Percentiles rank a stretch among this genome's conserved stretches.
These are phyloP conservation scores for Niveomyces coronatus DNA, from an alignment of 2,329 filamentous ascomycete species.

Conservation along the genomic window DNA sequence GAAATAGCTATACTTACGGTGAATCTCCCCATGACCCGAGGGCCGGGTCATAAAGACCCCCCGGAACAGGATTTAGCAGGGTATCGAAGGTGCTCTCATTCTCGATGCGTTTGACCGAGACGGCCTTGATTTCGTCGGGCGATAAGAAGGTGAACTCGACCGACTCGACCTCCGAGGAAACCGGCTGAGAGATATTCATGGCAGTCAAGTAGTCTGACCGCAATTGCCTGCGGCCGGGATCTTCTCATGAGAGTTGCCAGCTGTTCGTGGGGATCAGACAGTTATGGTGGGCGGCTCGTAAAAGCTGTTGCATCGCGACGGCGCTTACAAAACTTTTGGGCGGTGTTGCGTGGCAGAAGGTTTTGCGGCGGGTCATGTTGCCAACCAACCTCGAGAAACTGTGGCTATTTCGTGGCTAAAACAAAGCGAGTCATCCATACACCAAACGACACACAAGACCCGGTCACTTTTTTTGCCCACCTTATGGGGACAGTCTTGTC, in stretches of 20 bases:
- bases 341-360: conserved; percentile 18
- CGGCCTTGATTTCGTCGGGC: conserved; percentile 68
- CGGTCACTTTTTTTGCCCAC: too few species aligned
- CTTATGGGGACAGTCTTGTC: too few species aligned
- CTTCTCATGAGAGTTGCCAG: conserved; percentile 7
- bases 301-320: conserved; percentile 12
- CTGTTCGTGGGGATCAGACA: conserved; percentile 8
- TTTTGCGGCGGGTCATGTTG: conserved; percentile 12
- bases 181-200: conserved; percentile 70
- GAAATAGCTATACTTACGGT: conserved; percentile 41
- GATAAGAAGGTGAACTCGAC: conserved; percentile 87
- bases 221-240: conserved; percentile 8
- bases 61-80: conserved; percentile 77
- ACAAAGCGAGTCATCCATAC: too few species aligned
- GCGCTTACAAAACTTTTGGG: conserved; percentile 14
- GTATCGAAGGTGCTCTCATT: conserved; percentile 92
- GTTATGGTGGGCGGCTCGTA: conserved; percentile 1
- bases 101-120: conserved; percentile 90
- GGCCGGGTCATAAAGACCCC: conserved; percentile 85
- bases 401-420: too few species aligned
- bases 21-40: conserved; percentile 83
- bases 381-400: too few species aligned
- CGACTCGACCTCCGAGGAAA: conserved; percentile 71
- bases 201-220: conserved; percentile 14
- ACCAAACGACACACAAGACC: too few species aligned